Evolutionary conservation across 805 yeast genomes (phyloP).

Genomic region (Wickerhamomyces hampshirensis): DNA sequence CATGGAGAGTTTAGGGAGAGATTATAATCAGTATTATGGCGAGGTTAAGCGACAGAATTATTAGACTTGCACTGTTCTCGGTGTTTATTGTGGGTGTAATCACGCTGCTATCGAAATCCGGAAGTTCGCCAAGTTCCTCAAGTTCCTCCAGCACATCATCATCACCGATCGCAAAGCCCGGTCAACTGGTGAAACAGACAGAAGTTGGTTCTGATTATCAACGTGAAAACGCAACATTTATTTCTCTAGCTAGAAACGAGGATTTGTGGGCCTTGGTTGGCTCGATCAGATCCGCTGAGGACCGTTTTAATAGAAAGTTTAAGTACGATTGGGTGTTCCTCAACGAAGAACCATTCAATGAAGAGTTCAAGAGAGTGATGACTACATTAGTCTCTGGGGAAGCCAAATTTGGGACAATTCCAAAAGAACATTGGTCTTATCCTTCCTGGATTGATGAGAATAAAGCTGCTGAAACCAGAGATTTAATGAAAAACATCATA

Average conservation of each 20-base stretch:
- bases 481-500: conserved; percentile 41
- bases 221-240: conserved; percentile 67
- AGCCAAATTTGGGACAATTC: conserved; percentile 58
- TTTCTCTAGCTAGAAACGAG: conserved; percentile 63
- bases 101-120: conserved; percentile 12
- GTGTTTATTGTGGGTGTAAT: conserved; percentile 16
- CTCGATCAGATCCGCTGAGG: conserved; percentile 61
- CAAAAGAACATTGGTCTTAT: conserved; percentile 63
- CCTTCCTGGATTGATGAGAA: conserved; percentile 61
- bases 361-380: conserved; percentile 47
- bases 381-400: conserved; percentile 49
- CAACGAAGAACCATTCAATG: conserved; percentile 61
- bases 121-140: background rate
- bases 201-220: too few relatives aligned
- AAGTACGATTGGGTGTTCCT: conserved; percentile 79
- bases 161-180: too few relatives aligned
- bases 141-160: too few relatives aligned
- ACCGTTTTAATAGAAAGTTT: conserved; percentile 56
- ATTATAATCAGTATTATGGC: too few relatives aligned
- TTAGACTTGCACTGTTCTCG: conserved; percentile 16
- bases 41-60: conserved; percentile 16
- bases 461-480: conserved; percentile 41
- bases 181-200: too few relatives aligned
- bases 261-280: conserved; percentile 56
- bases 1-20: too few relatives aligned